These are phyloP conservation scores for Bonia amplexicaulis DNA, from an alignment of 176 grass and related monocot genomes.

Conservation along the genomic window DNA sequence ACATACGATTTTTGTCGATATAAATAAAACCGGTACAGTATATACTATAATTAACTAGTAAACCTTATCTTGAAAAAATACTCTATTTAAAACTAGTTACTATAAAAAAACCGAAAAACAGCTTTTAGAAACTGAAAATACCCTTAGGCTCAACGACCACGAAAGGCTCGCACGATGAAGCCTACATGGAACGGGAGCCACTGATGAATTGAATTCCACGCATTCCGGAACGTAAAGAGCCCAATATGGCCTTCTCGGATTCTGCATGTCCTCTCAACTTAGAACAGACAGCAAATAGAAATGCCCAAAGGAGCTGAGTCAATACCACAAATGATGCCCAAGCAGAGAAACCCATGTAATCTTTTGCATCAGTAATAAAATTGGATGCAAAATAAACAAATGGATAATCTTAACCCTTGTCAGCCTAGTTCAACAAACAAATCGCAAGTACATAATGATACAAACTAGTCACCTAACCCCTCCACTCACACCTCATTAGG, in stretches of 20 bases:
- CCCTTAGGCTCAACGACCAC: background rate
- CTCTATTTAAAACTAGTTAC: too few relatives aligned
- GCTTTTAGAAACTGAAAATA: too few relatives aligned
- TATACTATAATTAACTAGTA: too few relatives aligned
- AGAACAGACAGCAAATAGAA: too few relatives aligned
- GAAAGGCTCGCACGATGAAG: background rate
- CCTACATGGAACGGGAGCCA: background rate
- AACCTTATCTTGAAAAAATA: too few relatives aligned
- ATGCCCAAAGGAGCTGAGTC: background rate
- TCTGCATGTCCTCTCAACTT: background rate
- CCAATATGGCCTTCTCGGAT: background rate
- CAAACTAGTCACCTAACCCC: conserved; percentile 44
- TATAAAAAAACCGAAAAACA: too few relatives aligned
- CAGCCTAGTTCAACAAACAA: conserved; percentile 42
- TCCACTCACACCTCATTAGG: conserved; percentile 33
- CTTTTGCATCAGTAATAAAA: conserved; percentile 1
- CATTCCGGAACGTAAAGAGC: background rate
- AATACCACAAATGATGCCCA: background rate
- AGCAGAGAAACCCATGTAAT: background rate
- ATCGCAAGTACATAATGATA: conserved; percentile 37
- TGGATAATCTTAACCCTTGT: conserved; percentile 8
- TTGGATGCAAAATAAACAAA: conserved; percentile 25
- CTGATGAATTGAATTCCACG: background rate
- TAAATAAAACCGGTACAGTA: too few relatives aligned
- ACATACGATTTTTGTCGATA: too few relatives aligned